Conservation (phyloP, 331 rosid genomes). For the Malus hybrid region DNA sequence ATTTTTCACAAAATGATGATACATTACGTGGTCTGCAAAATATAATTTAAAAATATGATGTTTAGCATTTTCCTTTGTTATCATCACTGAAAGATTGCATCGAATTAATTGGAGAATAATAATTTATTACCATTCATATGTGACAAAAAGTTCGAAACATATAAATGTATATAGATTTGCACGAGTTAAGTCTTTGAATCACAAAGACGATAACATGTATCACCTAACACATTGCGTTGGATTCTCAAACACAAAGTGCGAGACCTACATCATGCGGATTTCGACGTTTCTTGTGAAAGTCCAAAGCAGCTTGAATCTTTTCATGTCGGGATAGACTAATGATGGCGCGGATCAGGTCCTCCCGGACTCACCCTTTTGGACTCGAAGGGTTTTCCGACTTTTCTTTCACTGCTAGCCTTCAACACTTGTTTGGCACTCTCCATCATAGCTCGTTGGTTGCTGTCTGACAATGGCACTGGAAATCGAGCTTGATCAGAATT, state of each 20-base stretch:
- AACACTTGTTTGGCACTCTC: slow-evolving; percentile 14
- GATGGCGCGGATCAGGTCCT: slow-evolving; percentile 22
- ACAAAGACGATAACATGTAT: not conserved
- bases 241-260: not conserved
- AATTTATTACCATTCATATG: not conserved
- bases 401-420: slow-evolving; percentile 7
- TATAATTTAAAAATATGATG: no score
- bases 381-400: not conserved
- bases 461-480: not conserved
- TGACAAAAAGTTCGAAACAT: not conserved
- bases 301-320: not conserved
- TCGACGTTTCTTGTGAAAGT: not conserved
- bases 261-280: not conserved
- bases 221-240: not conserved
- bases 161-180: not conserved
- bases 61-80: no score
- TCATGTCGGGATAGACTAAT: not conserved
- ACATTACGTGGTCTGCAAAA: no score
- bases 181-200: not conserved
- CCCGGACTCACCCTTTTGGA: slow-evolving; percentile 6
- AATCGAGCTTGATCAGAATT: not conserved
- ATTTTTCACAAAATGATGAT: no score
- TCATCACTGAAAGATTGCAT: no score
- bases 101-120: no score
- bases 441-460: not conserved